phyloP scores from a whole-genome alignment of 108 stramenopile species.

The Asterionellopsis glacialis region DNA sequence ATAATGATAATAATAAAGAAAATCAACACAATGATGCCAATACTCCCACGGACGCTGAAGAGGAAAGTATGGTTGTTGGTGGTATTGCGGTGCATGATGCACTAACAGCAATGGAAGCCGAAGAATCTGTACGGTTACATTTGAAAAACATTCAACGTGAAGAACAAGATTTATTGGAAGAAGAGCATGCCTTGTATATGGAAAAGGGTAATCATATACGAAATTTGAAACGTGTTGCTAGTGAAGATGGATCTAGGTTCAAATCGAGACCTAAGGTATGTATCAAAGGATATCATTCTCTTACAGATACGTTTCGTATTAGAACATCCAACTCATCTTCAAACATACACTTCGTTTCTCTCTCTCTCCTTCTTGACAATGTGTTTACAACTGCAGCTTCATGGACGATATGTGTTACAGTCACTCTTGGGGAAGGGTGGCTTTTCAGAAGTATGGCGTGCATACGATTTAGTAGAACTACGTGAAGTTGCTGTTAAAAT shows the following conservation, averaged over 20 bases:
- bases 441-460: slow-evolving; percentile 98
- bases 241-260: slow-evolving; percentile 81
- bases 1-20: background rate
- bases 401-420: slow-evolving; percentile 90
- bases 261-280: slow-evolving; percentile 58
- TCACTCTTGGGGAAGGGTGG: slow-evolving; percentile 94
- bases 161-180: slow-evolving; percentile 50
- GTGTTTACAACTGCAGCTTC: slow-evolving; percentile 30
- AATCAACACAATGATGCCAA: background rate
- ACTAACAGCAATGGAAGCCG: slow-evolving; percentile 40
- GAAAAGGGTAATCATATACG: slow-evolving; percentile 77
- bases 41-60: background rate
- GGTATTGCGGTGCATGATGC: slow-evolving; percentile 18
- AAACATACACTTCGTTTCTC: background rate
- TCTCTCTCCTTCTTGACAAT: background rate
- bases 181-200: slow-evolving; percentile 59
- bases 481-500: slow-evolving; percentile 97
- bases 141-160: slow-evolving; percentile 41
- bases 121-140: slow-evolving; percentile 67
- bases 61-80: slow-evolving; percentile 10
- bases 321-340: background rate
- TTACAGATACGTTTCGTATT: no score
- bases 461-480: slow-evolving; percentile 80
- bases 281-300: background rate
- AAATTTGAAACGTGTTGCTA: slow-evolving; percentile 69